Base-by-base conservation (phyloP, 2,329 filamentous ascomycete species). In the Amauroascus niger region DNA sequence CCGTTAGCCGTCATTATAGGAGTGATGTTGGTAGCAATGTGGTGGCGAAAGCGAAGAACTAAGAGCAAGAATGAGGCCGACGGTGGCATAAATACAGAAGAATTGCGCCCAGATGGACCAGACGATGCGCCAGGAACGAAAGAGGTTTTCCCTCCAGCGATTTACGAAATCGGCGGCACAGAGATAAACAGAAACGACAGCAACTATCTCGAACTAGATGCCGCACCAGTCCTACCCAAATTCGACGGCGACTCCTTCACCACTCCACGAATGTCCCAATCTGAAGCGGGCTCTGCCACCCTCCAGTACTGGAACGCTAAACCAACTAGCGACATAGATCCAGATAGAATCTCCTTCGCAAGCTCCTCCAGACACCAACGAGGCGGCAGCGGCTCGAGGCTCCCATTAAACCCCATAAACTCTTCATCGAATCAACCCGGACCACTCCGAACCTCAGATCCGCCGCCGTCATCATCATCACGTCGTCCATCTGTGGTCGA, bases 101-200 rank as follows among this genome's bases (percentile, higher is more conserved):
- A 4, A 9, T 9, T 30, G 26, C 26, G 9, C 9, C 26, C 26
- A 9, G 26, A 30, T 9, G 26, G 26, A 9, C 24, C 49, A 9
- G 41, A 52, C 9, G 41, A 35, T 5, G 1, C 18, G 6, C 30
- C n/a, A 13, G 39, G 5, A 6, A n/a, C 28, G 4, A 26, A 51
- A 32, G 39, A 44, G 6, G 22, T 22, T n/a, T 4, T n/a, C 16
- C 14, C 48, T 9, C 35, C 33, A 32, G 33, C 33, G 8, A 20
- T 45, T 20, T 37, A 52, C 16, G 49, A 52, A 32, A 44, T 52
- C 16, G 20, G 20, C 18, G 49, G 49, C 39, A 52, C 39, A 18
- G 49, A 44, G 16, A 11, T 52, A 20, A 37, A 14, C 26, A 46
- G 28, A 45, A 45, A 28, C 4, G 22, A 35, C n/a, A 44, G 40